Evolutionary conservation across 2,329 filamentous ascomycete genomes (phyloP).

Genomic region (Scortechinia acanthostroma): DNA sequence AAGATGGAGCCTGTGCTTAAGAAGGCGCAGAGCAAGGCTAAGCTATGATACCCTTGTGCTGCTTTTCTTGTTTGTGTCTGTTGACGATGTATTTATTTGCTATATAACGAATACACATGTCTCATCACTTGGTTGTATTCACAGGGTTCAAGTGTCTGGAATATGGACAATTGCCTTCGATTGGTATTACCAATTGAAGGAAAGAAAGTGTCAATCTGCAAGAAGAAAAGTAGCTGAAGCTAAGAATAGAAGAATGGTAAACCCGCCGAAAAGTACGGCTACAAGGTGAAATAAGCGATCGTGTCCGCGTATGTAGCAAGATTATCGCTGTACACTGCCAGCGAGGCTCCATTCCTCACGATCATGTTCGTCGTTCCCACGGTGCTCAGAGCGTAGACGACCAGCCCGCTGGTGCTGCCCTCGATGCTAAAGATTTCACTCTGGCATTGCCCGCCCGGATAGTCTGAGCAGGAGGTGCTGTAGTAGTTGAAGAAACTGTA

Average conservation of each 20-base stretch:
- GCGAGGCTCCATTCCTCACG: background rate
- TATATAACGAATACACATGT: no score
- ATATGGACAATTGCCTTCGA: no score
- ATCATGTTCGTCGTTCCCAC: background rate
- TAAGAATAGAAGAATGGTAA: no score
- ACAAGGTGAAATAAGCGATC: background rate
- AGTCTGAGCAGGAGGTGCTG: background rate
- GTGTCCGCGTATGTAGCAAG: background rate
- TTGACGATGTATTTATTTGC: no score
- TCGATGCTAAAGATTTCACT: background rate
- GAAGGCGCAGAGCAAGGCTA: conserved; percentile 78
- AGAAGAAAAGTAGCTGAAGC: no score
- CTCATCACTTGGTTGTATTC: no score
- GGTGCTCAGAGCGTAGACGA: background rate
- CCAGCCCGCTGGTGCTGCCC: background rate
- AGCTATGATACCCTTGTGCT: conserved; percentile 68
- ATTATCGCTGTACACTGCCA: background rate
- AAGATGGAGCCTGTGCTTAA: conserved; percentile 90
- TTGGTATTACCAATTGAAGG: no score
- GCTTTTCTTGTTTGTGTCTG: no score
- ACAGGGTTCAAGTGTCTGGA: no score
- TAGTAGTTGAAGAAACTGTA: conserved; percentile 3
- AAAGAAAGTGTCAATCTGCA: no score
- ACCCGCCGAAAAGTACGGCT: no score
- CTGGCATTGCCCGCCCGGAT: background rate